These are phyloP conservation scores for Lentinula detonsa DNA, from an alignment of 768 basidiomycete genomes.

Conservation along the genomic window DNA sequence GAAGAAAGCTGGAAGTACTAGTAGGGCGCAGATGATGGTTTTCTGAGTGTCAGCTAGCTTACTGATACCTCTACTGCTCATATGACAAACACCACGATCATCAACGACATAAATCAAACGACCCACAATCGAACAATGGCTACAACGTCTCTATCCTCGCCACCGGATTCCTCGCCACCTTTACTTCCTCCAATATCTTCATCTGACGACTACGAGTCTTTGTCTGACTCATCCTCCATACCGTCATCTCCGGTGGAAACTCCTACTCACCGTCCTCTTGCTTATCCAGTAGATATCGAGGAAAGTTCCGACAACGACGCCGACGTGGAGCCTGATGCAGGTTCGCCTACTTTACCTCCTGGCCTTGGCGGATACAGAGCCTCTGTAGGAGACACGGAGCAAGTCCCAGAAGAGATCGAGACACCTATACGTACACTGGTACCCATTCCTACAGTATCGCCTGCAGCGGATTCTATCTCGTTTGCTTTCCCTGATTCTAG, in stretches of 20 bases:
- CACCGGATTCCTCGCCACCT: background rate
- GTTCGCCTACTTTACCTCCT: background rate
- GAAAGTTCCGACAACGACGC: background rate
- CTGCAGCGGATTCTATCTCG: background rate
- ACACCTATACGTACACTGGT: background rate
- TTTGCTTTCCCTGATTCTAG: constrained; percentile 1
- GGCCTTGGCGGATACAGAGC: background rate
- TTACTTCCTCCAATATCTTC: background rate
- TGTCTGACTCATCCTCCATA: background rate
- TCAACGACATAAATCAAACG: background rate
- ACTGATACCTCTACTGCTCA: background rate
- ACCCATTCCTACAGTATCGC: background rate
- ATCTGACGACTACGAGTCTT: background rate
- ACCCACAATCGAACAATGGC: background rate
- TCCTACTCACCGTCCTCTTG: background rate
- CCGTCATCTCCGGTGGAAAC: background rate
- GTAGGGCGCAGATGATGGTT: background rate
- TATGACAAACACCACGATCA: background rate
- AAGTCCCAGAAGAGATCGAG: background rate
- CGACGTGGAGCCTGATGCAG: background rate
- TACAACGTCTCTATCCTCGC: background rate
- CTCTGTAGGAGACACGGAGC: background rate
- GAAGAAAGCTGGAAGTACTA: background rate
- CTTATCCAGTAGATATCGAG: background rate
- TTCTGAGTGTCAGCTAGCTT: background rate